phyloP scores from a whole-genome alignment of 2,329 filamentous ascomycete species.

The Scedosporium apiospermum region DNA sequence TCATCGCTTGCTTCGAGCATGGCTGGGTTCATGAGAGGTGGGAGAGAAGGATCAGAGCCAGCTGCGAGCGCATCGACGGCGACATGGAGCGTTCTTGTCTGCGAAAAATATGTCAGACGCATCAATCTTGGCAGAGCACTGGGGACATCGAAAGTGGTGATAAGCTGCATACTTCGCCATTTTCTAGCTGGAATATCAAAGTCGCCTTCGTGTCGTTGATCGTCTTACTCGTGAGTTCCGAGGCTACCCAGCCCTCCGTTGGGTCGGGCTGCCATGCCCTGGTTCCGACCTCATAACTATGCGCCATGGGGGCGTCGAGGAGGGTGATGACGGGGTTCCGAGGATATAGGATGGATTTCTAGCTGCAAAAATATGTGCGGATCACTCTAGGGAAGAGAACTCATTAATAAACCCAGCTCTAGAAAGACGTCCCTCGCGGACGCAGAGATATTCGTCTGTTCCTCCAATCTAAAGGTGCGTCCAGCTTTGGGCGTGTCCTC shows the following conservation, averaged over 20 bases:
- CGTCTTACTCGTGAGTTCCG: constrained; percentile 81
- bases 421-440: background rate
- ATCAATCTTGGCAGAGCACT: background rate
- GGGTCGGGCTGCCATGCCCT: constrained; percentile 96
- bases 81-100: constrained; percentile 75
- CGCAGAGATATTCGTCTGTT: no score
- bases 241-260: constrained; percentile 94
- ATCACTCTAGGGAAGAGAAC: background rate
- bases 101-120: background rate
- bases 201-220: constrained; percentile 78
- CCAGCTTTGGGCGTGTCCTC: no score
- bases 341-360: background rate
- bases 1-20: constrained; percentile 99
- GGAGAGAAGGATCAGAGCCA: constrained; percentile 67
- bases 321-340: background rate
- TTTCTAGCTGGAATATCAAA: constrained; percentile 81
- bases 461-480: no score
- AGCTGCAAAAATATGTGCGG: background rate
- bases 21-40: constrained; percentile 93
- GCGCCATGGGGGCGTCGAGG: constrained; percentile 53
- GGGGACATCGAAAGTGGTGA: background rate
- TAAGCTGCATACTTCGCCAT: constrained; percentile 64
- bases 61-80: constrained; percentile 66
- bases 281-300: constrained; percentile 92
- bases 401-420: background rate